These are phyloP conservation scores for Alternaria sp. DNA, from an alignment of 2,329 filamentous ascomycete genomes.

Conservation along the genomic window DNA sequence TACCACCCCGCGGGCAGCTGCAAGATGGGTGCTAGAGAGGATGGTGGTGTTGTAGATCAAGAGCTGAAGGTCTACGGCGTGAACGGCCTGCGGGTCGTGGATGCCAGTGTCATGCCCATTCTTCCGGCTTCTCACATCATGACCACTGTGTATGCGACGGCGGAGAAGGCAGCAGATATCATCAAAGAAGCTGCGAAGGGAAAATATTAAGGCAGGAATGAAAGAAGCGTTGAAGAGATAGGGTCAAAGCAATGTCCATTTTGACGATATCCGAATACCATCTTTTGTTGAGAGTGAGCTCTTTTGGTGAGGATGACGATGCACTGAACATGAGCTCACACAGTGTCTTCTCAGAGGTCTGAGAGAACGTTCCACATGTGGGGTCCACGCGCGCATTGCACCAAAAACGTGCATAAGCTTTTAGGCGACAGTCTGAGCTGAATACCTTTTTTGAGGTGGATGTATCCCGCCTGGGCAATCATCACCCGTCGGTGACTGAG, in stretches of 20 bases:
- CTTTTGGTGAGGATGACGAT: neutral
- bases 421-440: neutral
- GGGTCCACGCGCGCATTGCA: neutral
- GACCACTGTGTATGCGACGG: constrained; percentile 27
- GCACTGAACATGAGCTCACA: neutral
- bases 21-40: constrained; percentile 32
- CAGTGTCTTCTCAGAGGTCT: neutral
- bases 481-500: neutral
- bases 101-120: constrained; percentile 26
- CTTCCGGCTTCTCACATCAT: constrained; percentile 26
- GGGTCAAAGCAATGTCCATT: neutral
- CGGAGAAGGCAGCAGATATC: constrained; percentile 26
- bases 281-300: neutral
- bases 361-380: neutral
- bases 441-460: neutral
- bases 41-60: constrained; percentile 37
- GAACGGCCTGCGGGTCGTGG: constrained; percentile 23
- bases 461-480: neutral
- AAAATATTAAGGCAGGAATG: neutral
- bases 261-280: neutral
- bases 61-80: constrained; percentile 36
- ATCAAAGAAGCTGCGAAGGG: constrained; percentile 3
- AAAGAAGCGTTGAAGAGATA: neutral
- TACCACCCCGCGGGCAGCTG: constrained; percentile 35
- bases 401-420: neutral